Base-by-base conservation (phyloP, 129 eudicot genomes). In the Dittrichia graveolens region DNA sequence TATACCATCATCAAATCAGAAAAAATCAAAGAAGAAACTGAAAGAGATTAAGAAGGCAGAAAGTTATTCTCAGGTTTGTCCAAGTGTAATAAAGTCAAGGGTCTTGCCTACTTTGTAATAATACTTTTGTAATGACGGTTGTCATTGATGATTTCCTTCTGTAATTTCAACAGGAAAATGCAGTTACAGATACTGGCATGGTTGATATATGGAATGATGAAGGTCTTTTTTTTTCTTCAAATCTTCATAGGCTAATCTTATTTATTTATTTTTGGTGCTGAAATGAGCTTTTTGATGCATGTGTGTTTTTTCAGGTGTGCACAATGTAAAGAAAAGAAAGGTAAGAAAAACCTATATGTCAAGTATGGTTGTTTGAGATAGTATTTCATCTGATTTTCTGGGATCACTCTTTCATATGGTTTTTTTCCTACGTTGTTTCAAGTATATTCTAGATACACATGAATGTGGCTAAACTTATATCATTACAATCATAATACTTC, bases 131-230 rank as follows among this genome's bases (percentile, higher is more conserved):
- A 62, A 41, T 50, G 14, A n/a, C 3, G 14, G 37, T 18, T 61
- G 18, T 42, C 10, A 68, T 40, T 70, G 54, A 41, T 56, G 53
- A 50, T 50, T 13, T 2, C 5, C 18, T 14, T 37, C 43, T 46
- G 71, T 38, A 5, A 38, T 40, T 57, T 52, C 58, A 37, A 1
- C 78, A 87, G 92, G 86, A 80, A 45, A 77, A 73, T 58, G 82
- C 66, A 31, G 62, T 4, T 13, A 39, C 71, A 13, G 88, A 63
- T 52, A 57, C 84, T 9, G 82, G 80, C 71, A 83, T 89, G 79
- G 82, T 74, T 66, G 96, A 89, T 77, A 37, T 93, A 46, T 93
- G 98, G 98, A 81, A 54, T 40, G 81, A 61, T 64, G 66, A 75
- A 80, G 94, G 91, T 48, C n/a, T 8, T 13, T 48, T 48, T 38